These are phyloP conservation scores for Colletotrichum limetticola DNA, from an alignment of 2,329 filamentous ascomycete species.

Conservation along the genomic window DNA sequence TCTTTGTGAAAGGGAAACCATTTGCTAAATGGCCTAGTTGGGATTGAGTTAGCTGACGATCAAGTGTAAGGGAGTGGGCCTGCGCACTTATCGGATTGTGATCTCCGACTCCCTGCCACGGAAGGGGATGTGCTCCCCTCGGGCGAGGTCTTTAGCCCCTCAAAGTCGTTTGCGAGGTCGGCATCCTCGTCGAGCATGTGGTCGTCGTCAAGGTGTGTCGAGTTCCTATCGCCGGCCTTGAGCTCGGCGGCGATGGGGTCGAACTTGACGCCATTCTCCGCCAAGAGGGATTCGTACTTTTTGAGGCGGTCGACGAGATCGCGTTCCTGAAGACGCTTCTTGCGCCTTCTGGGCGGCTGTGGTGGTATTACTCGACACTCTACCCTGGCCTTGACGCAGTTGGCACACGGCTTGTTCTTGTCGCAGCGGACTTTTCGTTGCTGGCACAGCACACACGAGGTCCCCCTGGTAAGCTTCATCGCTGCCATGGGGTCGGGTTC, in stretches of 20 bases:
- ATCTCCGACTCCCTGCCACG: slow-evolving; percentile 37
- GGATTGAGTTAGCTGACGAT: slow-evolving; percentile 5
- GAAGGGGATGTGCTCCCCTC: slow-evolving; percentile 52
- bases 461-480: slow-evolving; percentile 67
- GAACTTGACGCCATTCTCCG: slow-evolving; percentile 75
- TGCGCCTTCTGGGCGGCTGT: slow-evolving; percentile 66
- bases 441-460: slow-evolving; percentile 78
- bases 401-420: slow-evolving; percentile 76
- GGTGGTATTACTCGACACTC: slow-evolving; percentile 71
- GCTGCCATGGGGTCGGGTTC: slow-evolving; percentile 51
- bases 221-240: slow-evolving; percentile 43
- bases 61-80: not conserved
- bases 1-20: slow-evolving; percentile 66
- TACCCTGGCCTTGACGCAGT: slow-evolving; percentile 71
- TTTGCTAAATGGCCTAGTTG: slow-evolving; percentile 45
- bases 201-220: slow-evolving; percentile 21
- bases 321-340: slow-evolving; percentile 75
- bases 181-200: slow-evolving; percentile 59
- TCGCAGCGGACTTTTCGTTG: slow-evolving; percentile 82
- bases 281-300: slow-evolving; percentile 74
- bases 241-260: slow-evolving; percentile 70
- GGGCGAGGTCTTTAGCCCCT: slow-evolving; percentile 63
- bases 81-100: slow-evolving; percentile 41
- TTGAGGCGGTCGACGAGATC: slow-evolving; percentile 76
- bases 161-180: slow-evolving; percentile 66